Percentiles rank a stretch among this genome's conserved stretches.
Evolutionary conservation across 176 grass and related monocot species (phyloP).

Genomic region (Melocanna baccifera): DNA sequence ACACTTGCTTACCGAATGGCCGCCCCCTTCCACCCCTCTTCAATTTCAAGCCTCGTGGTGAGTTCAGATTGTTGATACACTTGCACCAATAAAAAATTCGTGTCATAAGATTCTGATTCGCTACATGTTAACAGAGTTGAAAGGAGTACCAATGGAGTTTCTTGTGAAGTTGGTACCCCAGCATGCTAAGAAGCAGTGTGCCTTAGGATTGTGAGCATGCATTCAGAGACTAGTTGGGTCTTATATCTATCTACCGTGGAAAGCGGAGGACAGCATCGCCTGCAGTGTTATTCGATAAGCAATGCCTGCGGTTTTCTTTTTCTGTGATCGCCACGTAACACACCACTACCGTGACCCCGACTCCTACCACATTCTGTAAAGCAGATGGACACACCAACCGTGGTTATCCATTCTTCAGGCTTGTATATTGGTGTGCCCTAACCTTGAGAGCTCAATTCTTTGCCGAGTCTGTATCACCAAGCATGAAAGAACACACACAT

Average conservation of each 20-base stretch:
- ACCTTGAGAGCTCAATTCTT: background rate
- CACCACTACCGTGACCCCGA: background rate
- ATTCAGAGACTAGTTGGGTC: background rate
- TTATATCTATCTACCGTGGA: background rate
- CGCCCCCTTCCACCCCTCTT: constrained; percentile 71
- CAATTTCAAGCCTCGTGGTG: constrained; percentile 88
- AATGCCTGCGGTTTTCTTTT: background rate
- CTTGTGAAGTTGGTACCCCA: constrained; percentile 68
- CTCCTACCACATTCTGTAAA: constrained; percentile 24
- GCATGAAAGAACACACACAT: background rate
- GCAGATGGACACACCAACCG: constrained; percentile 3
- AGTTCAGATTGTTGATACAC: constrained; percentile 9
- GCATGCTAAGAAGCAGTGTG: constrained; percentile 51
- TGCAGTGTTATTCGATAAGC: constrained; percentile 22
- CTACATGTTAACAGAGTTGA: constrained; percentile 53
- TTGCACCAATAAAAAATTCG: background rate
- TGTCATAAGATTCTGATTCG: constrained; percentile 22
- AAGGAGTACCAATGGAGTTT: constrained; percentile 56
- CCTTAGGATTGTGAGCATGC: background rate
- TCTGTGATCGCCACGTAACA: background rate
- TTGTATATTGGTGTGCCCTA: constrained; percentile 18
- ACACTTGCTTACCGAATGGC: constrained; percentile 66
- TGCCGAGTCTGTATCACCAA: background rate
- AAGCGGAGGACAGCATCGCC: constrained; percentile 7
- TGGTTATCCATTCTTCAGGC: background rate